A percentile compares a stretch with the other conserved stretches of the same genome.
Evolutionary conservation across 2,329 filamentous ascomycete genomes (phyloP).

Genomic region (Mycosphaerella arachidis): DNA sequence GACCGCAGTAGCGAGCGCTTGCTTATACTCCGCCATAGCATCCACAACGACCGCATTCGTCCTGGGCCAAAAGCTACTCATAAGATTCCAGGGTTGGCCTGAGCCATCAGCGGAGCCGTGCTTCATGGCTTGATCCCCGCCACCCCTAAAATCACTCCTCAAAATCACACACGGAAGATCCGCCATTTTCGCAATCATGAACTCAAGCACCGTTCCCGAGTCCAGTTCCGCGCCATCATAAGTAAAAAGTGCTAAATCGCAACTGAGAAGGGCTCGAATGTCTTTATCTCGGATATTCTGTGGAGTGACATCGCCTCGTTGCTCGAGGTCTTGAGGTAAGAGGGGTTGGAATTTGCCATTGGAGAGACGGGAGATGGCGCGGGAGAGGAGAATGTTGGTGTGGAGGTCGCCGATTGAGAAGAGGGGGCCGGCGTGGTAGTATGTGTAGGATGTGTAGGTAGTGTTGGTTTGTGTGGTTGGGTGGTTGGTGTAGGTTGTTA

Average conservation of each 20-base stretch:
- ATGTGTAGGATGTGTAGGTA: constrained; percentile 1
- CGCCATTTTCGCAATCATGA: constrained; percentile 16
- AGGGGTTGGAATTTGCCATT: constrained; percentile 10
- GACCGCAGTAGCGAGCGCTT: constrained; percentile 4
- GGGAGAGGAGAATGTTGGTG: constrained; percentile 14
- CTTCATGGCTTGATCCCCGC: constrained; percentile 11
- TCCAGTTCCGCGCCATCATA: constrained; percentile 17
- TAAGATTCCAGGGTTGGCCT: constrained; percentile 17
- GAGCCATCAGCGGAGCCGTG: neutral
- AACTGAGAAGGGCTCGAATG: constrained; percentile 12
- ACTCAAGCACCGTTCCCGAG: constrained; percentile 18
- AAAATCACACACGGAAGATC: constrained; percentile 16
- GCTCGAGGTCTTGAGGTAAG: constrained; percentile 16
- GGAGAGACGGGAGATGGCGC: constrained; percentile 7
- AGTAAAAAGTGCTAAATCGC: constrained; percentile 14
- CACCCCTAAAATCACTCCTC: constrained; percentile 14
- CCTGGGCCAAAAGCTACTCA: constrained; percentile 15
- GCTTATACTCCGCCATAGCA: constrained; percentile 16
- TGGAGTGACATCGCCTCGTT: constrained; percentile 13
- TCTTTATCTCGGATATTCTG: constrained; percentile 18
- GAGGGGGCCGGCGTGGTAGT: constrained; percentile 18
- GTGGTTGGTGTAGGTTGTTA: neutral
- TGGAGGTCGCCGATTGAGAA: constrained; percentile 15
- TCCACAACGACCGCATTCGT: constrained; percentile 14
- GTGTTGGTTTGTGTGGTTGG: neutral